Base-by-base conservation (phyloP, 352 stramenopile species). In the Phytophthora podocarpi region DNA sequence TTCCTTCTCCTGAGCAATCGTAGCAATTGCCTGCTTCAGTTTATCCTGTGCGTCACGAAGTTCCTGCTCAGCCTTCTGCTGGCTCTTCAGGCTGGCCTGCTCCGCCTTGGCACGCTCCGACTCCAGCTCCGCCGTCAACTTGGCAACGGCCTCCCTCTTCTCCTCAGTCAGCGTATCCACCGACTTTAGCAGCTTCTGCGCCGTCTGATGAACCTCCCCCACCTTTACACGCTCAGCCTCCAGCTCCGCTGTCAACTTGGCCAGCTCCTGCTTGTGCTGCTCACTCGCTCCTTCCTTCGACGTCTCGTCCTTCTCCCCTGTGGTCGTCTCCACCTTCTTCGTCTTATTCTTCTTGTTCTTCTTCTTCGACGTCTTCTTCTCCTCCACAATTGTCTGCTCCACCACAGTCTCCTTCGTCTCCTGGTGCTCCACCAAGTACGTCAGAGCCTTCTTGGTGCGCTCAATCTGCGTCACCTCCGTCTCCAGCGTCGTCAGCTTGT, bases 391-490 rank as follows among this genome's bases (percentile, higher is more conserved):
- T 21, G 28, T 53, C 15, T 59, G 47, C 51, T 70, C 62, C 10
- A 27, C 21, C 9, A 56, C 27, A 13, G 51, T 64, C 46, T 64
- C 54, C 13, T 53, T 67, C 28, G 43, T 54, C 23, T 67, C 32
- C 30, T 59, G 35, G 34, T 73, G 53, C 13, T 57, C 46, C n/a
- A 55, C 57, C 2, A 84, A 60, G 26, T 62, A 81, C 27, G 55
- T 56, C 13, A 66, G 49, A 16, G 72, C 64, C 23, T 73, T 55
- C 37, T 80, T 77, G 1, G 72, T 82, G 45, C 59, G 72, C 41
- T 74, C 59, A 1, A 80, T 60, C 48, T 78, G 72, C 39, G 46
- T 43, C 35, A 81, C 58, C 16, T 78, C 50, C 16, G 40, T 66
- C 59, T 84, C 74, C 5, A 87, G 27, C 23, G 48, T 64, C 37